Conservation (phyloP, 2,329 filamentous ascomycete genomes). For the Aphanocladium album region DNA sequence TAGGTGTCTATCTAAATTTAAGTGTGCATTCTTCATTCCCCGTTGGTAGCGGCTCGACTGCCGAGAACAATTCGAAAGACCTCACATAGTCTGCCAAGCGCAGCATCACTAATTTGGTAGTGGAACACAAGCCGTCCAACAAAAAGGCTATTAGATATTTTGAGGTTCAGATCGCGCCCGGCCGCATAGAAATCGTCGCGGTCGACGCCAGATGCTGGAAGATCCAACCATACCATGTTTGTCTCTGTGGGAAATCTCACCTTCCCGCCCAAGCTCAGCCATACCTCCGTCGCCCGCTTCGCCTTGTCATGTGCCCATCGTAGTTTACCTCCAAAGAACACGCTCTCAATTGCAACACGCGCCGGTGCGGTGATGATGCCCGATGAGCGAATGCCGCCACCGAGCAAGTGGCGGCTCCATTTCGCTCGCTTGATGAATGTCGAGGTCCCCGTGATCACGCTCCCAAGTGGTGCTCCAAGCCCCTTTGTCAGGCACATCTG, state of each 20-base stretch:
- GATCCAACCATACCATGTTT: constrained; percentile 2
- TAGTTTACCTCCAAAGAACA: neutral
- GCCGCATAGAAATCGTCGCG: neutral
- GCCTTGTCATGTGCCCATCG: neutral
- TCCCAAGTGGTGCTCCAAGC: constrained; percentile 71
- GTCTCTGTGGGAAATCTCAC: neutral
- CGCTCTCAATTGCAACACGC: constrained; percentile 49
- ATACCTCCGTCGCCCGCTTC: neutral
- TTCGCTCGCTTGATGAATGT: constrained; percentile 31
- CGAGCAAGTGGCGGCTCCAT: constrained; percentile 58
- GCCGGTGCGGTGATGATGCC: constrained; percentile 67
- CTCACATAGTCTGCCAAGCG: neutral
- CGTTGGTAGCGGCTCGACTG: neutral
- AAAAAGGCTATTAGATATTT: neutral
- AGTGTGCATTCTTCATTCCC: neutral
- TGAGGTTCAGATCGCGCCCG: neutral
- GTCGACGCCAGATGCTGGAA: neutral
- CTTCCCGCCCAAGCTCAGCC: neutral
- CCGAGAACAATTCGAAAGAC: neutral
- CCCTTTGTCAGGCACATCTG: constrained; percentile 75
- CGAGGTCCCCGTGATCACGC: constrained; percentile 55
- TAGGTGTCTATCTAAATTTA: too few relatives aligned
- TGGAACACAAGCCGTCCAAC: constrained; percentile 4
- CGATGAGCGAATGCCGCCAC: constrained; percentile 65
- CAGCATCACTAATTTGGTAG: constrained; percentile 1